Evolutionary conservation across 23 red algal genomes (phyloP), one percentile per base, ranked within the genome.

Genomic region (Gracilaria gracilis): DNA sequence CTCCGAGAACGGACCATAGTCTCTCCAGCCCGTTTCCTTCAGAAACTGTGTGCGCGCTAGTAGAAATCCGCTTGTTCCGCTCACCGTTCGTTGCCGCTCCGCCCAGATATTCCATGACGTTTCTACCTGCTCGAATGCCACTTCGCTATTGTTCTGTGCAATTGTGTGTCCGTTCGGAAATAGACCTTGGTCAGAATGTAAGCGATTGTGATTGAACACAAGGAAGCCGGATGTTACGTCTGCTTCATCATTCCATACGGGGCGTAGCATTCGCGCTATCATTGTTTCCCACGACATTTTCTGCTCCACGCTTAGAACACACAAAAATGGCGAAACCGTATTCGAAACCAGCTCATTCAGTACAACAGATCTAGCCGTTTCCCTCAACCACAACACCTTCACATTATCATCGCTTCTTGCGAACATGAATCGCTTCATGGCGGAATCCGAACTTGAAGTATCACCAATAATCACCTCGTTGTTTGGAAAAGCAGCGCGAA

Each of bases 251-350:
- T 36, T 32, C 27, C 16, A 25, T 25, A 79, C 75, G 6, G 51
- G 47, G 7, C 51, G 46, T 27, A 79, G 17, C 75, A 79, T 79
- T 12, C 75, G 75, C 46, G 40, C 75, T 51, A 79, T 51, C 75
- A 79, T 53, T 32, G 75, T 79, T 35, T 79, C 75, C 75, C 75
- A 79, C 31, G 75, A 79, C 0, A 79, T 48, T 36, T 35, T 48
- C 75, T 79, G 75, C 40, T 48, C 75, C 2, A 17, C 39, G 25
- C 31, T 17, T n/a, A 79, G 75, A 28, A 79, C 16, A 40, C 37
- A 51, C 20, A 36, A 39, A 35, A 55, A 79, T 17, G 75, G 47
- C 25, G 75, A 55, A 11, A 11, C 6, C 14, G 75, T 51, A 17
- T n/a, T 35, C 7, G 15, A 3, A 13, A 79, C 39, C 47, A 79